Conservation (phyloP, 768 basidiomycete genomes). For the Dentipellis fragilis region DNA sequence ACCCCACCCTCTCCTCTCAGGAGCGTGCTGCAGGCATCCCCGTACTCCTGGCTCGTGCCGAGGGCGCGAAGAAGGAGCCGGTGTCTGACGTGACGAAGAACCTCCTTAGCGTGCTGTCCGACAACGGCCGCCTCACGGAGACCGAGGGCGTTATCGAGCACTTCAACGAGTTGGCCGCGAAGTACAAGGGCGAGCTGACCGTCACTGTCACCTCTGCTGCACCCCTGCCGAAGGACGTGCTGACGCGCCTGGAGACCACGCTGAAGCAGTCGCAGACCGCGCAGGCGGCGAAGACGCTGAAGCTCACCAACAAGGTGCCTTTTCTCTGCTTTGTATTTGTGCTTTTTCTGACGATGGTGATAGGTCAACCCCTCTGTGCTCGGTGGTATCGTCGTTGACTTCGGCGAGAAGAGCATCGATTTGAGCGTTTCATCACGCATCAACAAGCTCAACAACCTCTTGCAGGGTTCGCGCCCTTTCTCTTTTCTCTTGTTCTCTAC, state of each 20-base stretch:
- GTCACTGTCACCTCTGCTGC: constrained; percentile 85
- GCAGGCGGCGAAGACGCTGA: constrained; percentile 78
- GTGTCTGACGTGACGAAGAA: constrained; percentile 86
- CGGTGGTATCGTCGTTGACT: constrained; percentile 91
- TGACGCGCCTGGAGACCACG: constrained; percentile 69
- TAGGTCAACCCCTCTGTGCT: constrained; percentile 89
- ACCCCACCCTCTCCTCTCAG: constrained; percentile 81
- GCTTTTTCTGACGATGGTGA: neutral
- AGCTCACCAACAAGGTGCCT: constrained; percentile 83
- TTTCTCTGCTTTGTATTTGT: neutral
- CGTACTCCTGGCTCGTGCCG: constrained; percentile 56
- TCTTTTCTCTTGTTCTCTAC: neutral
- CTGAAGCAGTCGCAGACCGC: constrained; percentile 84
- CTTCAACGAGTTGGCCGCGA: constrained; percentile 81
- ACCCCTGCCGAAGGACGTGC: constrained; percentile 67
- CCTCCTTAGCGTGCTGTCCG: constrained; percentile 78
- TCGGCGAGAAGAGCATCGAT: constrained; percentile 97
- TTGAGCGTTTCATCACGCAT: constrained; percentile 90
- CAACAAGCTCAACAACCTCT: constrained; percentile 84
- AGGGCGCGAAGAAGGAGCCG: constrained; percentile 63
- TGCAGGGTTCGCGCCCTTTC: constrained; percentile 53
- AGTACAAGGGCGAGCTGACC: constrained; percentile 88
- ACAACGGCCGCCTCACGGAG: constrained; percentile 87
- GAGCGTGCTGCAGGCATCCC: constrained; percentile 67
- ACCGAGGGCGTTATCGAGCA: constrained; percentile 80